These are phyloP conservation scores for Rhizopus sp. DNA, from an alignment of 371 early-diverging fungal species.

Conservation along the genomic window DNA sequence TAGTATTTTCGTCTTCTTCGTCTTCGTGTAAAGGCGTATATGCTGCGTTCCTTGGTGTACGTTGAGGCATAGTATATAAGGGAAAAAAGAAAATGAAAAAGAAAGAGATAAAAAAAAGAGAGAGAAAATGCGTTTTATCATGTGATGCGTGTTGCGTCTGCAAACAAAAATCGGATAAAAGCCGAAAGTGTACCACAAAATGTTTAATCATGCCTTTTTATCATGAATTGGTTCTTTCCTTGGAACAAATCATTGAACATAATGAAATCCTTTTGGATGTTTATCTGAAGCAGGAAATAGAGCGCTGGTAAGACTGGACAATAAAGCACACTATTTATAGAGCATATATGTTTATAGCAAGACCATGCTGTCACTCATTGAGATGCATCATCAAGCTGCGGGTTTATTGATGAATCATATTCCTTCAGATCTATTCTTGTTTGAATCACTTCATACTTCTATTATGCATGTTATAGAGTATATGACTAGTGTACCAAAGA, in stretches of 20 bases:
- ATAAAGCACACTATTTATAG: not conserved
- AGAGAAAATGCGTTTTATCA: not conserved
- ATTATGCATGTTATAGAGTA: too few relatives aligned
- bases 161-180: not conserved
- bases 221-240: not conserved
- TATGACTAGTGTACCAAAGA: too few relatives aligned
- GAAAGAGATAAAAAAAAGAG: conserved; percentile 5
- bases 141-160: not conserved
- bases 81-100: not conserved
- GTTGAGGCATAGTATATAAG: conserved; percentile 24
- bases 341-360: not conserved
- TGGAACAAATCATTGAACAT: not conserved
- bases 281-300: not conserved
- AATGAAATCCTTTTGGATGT: not conserved
- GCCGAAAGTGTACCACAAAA: conserved; percentile 1
- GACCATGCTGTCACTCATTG: not conserved
- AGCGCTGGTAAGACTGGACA: not conserved
- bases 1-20: conserved; percentile 40
- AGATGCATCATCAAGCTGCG: not conserved
- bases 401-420: not conserved
- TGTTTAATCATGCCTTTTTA: not conserved
- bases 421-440: not conserved
- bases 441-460: too few relatives aligned
- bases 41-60: conserved; percentile 14
- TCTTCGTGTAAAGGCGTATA: conserved; percentile 40